These are phyloP conservation scores for Paraconiothyrium sp. DNA, from an alignment of 2,329 filamentous ascomycete species.

Conservation along the genomic window DNA sequence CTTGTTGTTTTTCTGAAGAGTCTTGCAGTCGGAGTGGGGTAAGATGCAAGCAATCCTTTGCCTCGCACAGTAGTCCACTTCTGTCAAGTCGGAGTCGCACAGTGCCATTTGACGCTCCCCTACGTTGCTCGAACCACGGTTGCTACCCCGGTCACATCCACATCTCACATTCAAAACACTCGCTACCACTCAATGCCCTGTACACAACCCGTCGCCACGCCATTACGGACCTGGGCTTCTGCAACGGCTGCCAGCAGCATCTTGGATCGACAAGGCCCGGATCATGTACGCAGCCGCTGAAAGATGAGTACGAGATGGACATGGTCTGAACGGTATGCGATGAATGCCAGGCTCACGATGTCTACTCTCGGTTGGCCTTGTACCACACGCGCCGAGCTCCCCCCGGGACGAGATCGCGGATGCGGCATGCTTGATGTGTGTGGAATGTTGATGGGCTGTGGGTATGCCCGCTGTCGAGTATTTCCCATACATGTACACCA, in stretches of 20 bases:
- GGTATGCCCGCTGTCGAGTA: background rate
- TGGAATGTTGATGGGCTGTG: background rate
- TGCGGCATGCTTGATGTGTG: background rate
- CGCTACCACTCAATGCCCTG: slow-evolving; percentile 11
- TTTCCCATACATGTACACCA: background rate
- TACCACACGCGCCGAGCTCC: background rate
- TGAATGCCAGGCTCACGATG: background rate
- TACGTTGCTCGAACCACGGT: slow-evolving; percentile 25
- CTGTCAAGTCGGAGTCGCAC: background rate
- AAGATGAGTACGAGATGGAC: slow-evolving; percentile 3
- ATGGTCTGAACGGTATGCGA: background rate
- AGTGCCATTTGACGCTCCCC: slow-evolving; percentile 1
- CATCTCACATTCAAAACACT: slow-evolving; percentile 14
- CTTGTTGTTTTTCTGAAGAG: background rate
- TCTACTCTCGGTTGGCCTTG: background rate
- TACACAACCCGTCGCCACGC: background rate
- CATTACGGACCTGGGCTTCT: background rate
- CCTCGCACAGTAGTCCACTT: background rate
- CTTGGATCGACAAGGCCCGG: slow-evolving; percentile 6
- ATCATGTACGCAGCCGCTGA: slow-evolving; percentile 2
- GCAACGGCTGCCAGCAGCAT: slow-evolving; percentile 22
- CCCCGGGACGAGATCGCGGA: background rate
- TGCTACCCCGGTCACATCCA: slow-evolving; percentile 14
- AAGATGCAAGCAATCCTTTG: background rate
- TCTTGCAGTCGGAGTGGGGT: background rate